These are phyloP conservation scores for Emergomyces africanus DNA, from an alignment of 2,329 filamentous ascomycete genomes.

Conservation along the genomic window DNA sequence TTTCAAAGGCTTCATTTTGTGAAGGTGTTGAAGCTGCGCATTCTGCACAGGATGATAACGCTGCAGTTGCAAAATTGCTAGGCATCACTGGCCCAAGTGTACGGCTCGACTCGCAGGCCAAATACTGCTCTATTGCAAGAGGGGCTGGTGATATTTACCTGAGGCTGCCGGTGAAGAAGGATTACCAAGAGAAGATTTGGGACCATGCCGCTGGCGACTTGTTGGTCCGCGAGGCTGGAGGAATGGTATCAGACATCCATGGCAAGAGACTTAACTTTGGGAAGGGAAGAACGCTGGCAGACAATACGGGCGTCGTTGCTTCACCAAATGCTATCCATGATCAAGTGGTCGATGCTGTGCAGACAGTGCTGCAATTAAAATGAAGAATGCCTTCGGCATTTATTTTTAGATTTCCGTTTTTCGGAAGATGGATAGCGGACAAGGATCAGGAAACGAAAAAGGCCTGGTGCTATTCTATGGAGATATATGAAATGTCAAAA, in stretches of 20 bases:
- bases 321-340: slow-evolving; percentile 65
- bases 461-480: slow-evolving; percentile 13
- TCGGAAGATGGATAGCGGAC: background rate
- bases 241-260: slow-evolving; percentile 76
- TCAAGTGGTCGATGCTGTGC: slow-evolving; percentile 67
- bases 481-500: background rate
- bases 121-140: slow-evolving; percentile 89
- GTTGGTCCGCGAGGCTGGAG: slow-evolving; percentile 88
- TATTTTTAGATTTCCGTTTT: background rate
- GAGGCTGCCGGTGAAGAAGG: slow-evolving; percentile 67
- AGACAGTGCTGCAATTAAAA: slow-evolving; percentile 54
- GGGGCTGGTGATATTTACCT: slow-evolving; percentile 93
- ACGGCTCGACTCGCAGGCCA: slow-evolving; percentile 94
- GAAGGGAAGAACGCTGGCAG: slow-evolving; percentile 68
- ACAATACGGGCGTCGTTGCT: slow-evolving; percentile 90
- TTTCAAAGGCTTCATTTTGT: slow-evolving; percentile 79
- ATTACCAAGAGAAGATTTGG: slow-evolving; percentile 99
- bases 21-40: slow-evolving; percentile 92
- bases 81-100: slow-evolving; percentile 85
- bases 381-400: slow-evolving; percentile 8
- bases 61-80: slow-evolving; percentile 66
- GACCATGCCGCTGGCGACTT: slow-evolving; percentile 93
- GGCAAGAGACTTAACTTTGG: slow-evolving; percentile 80
- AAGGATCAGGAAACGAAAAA: background rate
- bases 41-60: slow-evolving; percentile 79